Conservation (phyloP, 148 eudicot species). For the Drosera capensis region DNA sequence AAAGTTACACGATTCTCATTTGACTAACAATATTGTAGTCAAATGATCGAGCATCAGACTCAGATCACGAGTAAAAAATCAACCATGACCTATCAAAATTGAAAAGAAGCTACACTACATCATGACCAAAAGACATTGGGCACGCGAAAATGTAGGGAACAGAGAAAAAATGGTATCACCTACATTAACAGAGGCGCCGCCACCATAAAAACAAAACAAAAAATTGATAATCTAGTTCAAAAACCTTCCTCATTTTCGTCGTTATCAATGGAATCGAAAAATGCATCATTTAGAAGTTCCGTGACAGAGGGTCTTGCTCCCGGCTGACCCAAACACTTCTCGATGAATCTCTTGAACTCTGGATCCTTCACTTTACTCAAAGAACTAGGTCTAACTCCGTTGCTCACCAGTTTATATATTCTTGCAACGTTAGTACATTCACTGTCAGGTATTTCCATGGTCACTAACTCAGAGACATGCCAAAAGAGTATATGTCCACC, state of each 20-base stretch:
- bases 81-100: too few species aligned
- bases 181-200: too few species aligned
- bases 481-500: conserved; percentile 64
- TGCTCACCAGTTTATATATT: conserved; percentile 55
- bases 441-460: conserved; percentile 59
- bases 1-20: too few species aligned
- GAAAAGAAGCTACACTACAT: too few species aligned
- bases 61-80: too few species aligned
- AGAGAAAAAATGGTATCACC: too few species aligned
- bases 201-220: too few species aligned
- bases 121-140: too few species aligned
- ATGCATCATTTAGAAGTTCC: conserved; percentile 51
- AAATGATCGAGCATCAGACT: too few species aligned
- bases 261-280: conserved; percentile 42
- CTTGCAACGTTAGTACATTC: conserved; percentile 58
- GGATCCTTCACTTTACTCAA: conserved; percentile 42
- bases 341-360: conserved; percentile 47
- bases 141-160: too few species aligned
- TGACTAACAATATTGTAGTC: too few species aligned
- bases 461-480: conserved; percentile 79
- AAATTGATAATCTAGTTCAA: too few species aligned
- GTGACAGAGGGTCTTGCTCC: conserved; percentile 62
- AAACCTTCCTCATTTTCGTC: conserved; percentile 9
- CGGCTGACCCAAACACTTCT: conserved; percentile 61
- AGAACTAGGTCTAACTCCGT: conserved; percentile 42